These are phyloP conservation scores for Hygrophila difformis DNA, from an alignment of 257 asterid species.

Conservation along the genomic window DNA sequence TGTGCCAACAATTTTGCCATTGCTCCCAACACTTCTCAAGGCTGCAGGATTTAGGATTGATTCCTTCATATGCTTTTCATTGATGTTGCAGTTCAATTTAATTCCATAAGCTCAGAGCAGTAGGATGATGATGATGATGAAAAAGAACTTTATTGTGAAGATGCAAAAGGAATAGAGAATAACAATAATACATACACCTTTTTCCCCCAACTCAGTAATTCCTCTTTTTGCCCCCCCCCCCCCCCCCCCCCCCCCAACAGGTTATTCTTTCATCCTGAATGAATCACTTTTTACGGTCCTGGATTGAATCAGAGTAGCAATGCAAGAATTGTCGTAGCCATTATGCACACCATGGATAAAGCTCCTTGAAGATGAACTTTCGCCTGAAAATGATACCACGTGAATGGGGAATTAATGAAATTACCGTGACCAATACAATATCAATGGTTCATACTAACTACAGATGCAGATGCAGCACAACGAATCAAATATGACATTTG, in stretches of 20 bases:
- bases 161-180: conserved; percentile 1
- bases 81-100: no score
- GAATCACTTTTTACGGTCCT: background rate
- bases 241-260: no score
- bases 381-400: conserved; percentile 15
- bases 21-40: no score
- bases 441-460: background rate
- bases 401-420: background rate
- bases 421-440: background rate
- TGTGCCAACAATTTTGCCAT: no score
- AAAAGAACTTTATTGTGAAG: background rate
- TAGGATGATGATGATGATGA: no score
- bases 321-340: conserved; percentile 1
- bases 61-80: no score
- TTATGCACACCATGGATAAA: conserved; percentile 8
- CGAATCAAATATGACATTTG: background rate
- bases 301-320: background rate
- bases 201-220: background rate
- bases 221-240: background rate
- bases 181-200: no score
- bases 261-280: background rate
- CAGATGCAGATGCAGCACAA: background rate
- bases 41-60: no score
- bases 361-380: conserved; percentile 11
- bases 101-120: no score